phyloP scores from a whole-genome alignment of 495 filamentous ascomycete species.

The Xylaria cubensis region DNA sequence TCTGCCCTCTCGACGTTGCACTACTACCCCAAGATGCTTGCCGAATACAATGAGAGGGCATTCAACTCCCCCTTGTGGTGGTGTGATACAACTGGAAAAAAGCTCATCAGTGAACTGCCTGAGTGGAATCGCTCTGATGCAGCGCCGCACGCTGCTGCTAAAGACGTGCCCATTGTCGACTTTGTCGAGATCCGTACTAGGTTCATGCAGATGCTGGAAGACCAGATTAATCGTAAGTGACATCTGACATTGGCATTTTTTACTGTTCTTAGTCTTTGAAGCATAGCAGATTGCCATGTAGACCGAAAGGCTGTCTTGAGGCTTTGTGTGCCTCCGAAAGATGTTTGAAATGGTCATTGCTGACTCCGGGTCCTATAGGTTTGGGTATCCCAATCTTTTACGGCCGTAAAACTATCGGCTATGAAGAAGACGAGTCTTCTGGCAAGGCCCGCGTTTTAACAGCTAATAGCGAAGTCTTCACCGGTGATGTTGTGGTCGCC shows the following conservation, averaged over 20 bases:
- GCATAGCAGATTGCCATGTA: background rate
- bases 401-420: conserved; percentile 44
- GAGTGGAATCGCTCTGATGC: conserved; percentile 28
- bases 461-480: conserved; percentile 49
- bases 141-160: conserved; percentile 16
- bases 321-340: background rate
- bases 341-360: background rate
- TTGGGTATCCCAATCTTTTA: conserved; percentile 53
- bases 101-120: conserved; percentile 9
- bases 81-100: conserved; percentile 6
- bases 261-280: background rate
- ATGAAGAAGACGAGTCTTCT: conserved; percentile 48
- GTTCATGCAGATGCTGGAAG: background rate
- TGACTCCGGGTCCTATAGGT: conserved; percentile 36
- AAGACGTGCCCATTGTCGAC: conserved; percentile 16
- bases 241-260: background rate
- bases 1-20: conserved; percentile 43
- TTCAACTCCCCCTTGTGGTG: conserved; percentile 35
- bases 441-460: conserved; percentile 54
- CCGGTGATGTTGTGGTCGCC: conserved; percentile 60
- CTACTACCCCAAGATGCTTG: conserved; percentile 54
- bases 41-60: conserved; percentile 45
- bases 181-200: background rate
- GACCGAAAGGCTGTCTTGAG: background rate
- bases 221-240: conserved; percentile 21